Conservation (phyloP, 2,329 filamentous ascomycete genomes). For the Samsoniella hepiali region DNA sequence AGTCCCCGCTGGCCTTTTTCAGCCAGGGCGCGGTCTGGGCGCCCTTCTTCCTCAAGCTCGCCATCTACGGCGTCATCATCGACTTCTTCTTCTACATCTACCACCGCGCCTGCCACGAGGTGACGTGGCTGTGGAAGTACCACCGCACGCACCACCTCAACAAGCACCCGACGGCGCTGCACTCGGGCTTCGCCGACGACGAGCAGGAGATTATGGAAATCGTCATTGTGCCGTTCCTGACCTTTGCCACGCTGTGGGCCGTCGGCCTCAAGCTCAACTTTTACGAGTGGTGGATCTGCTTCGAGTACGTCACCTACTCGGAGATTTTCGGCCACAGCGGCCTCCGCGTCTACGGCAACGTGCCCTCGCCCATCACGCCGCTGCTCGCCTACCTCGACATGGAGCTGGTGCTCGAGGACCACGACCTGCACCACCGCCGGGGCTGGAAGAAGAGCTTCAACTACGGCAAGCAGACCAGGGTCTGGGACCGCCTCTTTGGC, state of each 20-base stretch:
- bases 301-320: constrained; percentile 41
- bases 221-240: constrained; percentile 37
- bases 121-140: constrained; percentile 35
- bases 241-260: constrained; percentile 34
- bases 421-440: constrained; percentile 38
- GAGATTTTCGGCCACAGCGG: constrained; percentile 40
- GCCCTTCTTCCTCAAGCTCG: constrained; percentile 31
- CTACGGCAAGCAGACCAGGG: constrained; percentile 17
- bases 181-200: constrained; percentile 41
- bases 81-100: constrained; percentile 43
- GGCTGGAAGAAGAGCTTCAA: constrained; percentile 30
- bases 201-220: constrained; percentile 44
- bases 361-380: constrained; percentile 34
- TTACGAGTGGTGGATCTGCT: constrained; percentile 46
- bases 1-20: constrained; percentile 17
- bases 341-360: constrained; percentile 35
- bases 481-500: constrained; percentile 18
- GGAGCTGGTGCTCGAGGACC: constrained; percentile 42
- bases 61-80: constrained; percentile 36
- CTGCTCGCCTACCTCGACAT: constrained; percentile 31
- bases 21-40: constrained; percentile 23
- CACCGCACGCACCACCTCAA: constrained; percentile 45
- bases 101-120: constrained; percentile 41
- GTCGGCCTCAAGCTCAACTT: constrained; percentile 42
- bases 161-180: constrained; percentile 40